Percentiles rank a stretch among this genome's conserved stretches.
Conservation (phyloP, 176 grass and related monocot species). For the Rhipidocladum racemiflorum region DNA sequence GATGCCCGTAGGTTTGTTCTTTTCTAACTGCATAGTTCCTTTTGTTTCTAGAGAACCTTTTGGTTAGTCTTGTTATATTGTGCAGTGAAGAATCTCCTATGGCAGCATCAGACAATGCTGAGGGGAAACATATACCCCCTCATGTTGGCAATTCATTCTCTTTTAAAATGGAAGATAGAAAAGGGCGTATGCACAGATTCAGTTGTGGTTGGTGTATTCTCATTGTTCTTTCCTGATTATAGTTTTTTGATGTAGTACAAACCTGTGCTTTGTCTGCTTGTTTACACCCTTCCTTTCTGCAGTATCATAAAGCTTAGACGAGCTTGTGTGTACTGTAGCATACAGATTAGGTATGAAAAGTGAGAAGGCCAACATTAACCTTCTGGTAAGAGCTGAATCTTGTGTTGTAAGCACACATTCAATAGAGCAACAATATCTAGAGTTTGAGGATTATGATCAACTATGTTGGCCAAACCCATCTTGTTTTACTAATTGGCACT, state of each 20-base stretch:
- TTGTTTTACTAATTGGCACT: neutral
- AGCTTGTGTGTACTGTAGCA: conserved; percentile 52
- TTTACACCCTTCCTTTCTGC: neutral
- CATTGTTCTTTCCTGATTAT: neutral
- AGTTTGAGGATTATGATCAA: neutral
- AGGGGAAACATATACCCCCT: conserved; percentile 51
- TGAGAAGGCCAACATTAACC: conserved; percentile 34
- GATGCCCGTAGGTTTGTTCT: conserved; percentile 54
- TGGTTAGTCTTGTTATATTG: conserved; percentile 4
- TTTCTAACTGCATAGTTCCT: neutral
- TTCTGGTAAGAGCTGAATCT: too few species aligned
- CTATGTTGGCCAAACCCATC: neutral
- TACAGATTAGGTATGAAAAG: conserved; percentile 45
- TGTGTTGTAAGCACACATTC: too few species aligned
- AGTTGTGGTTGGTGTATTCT: conserved; percentile 54
- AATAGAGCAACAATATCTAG: too few species aligned
- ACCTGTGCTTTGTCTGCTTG: neutral
- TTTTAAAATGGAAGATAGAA: conserved; percentile 54
- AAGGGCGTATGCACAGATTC: conserved; percentile 65
- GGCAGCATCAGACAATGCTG: conserved; percentile 33
- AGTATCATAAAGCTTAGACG: conserved; percentile 58
- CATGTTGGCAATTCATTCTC: conserved; percentile 53
- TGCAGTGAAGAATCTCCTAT: conserved; percentile 53
- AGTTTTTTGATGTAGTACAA: neutral
- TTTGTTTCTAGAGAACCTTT: neutral